phyloP scores from a whole-genome alignment of 768 basidiomycete species.

The Dentipellis sp. region DNA sequence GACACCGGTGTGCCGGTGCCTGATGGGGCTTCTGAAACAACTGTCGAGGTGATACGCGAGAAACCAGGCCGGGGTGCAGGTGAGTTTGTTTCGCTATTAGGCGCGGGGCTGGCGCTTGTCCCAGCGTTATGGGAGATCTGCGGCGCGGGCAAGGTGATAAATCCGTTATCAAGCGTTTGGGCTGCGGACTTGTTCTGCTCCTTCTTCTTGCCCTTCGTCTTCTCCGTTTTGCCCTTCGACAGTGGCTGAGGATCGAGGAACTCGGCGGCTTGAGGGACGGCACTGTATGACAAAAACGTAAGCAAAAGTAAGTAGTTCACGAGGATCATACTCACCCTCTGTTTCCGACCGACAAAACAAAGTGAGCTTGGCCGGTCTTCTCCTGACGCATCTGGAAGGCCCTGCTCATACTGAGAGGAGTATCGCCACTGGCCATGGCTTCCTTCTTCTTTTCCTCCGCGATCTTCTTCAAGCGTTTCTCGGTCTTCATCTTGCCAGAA shows the following conservation, averaged over 20 bases:
- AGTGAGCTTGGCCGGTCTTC: conserved; percentile 92
- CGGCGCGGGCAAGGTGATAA: conserved; percentile 66
- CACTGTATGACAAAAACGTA: conserved; percentile 33
- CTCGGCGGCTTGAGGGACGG: conserved; percentile 78
- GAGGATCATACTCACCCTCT: conserved; percentile 54
- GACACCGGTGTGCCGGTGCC: conserved; percentile 45
- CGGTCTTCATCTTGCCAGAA: conserved; percentile 93
- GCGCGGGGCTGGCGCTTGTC: conserved; percentile 32
- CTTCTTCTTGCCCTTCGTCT: conserved; percentile 73
- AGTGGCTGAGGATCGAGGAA: conserved; percentile 76
- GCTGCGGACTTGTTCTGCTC: conserved; percentile 43
- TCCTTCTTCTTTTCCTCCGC: conserved; percentile 94
- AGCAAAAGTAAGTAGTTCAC: conserved; percentile 1
- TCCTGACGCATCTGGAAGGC: conserved; percentile 92
- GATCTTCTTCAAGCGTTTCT: conserved; percentile 93
- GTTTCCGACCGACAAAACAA: conserved; percentile 90
- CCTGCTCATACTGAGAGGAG: conserved; percentile 88
- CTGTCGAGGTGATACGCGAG: conserved; percentile 60
- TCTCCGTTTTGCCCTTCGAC: conserved; percentile 78
- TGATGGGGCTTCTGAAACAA: conserved; percentile 35
- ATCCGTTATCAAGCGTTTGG: conserved; percentile 44
- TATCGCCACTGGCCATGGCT: conserved; percentile 93
- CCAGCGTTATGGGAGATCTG: conserved; percentile 29
- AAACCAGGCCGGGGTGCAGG: conserved; percentile 68
- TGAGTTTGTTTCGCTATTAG: conserved; percentile 36